phyloP scores from a whole-genome alignment of 2,329 filamentous ascomycete genomes.

The Lecanosticta acicola region DNA sequence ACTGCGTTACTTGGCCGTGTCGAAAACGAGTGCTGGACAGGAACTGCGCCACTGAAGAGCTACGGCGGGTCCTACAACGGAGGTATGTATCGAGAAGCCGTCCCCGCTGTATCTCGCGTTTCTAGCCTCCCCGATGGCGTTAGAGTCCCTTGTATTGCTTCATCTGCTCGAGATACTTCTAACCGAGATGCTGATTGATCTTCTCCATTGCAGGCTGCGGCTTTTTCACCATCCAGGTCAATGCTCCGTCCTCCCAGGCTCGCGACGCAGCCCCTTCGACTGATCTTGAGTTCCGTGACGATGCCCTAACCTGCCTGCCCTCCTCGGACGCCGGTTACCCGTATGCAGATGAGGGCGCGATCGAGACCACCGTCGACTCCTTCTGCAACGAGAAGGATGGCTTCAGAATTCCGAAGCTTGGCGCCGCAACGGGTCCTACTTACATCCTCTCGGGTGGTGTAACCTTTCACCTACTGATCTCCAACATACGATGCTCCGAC shows the following conservation, averaged over 20 bases:
- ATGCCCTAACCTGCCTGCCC: neutral
- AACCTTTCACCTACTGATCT: neutral
- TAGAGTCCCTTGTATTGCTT: too few species aligned
- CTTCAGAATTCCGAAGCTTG: neutral
- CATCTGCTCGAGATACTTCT: too few species aligned
- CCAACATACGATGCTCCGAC: neutral
- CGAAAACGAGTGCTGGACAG: too few species aligned
- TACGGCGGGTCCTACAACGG: too few species aligned
- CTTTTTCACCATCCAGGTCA: neutral
- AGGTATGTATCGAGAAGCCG: too few species aligned
- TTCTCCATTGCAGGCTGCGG: too few species aligned
- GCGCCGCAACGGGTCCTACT: neutral
- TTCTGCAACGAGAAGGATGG: neutral
- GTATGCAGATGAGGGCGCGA: neutral
- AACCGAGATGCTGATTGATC: too few species aligned
- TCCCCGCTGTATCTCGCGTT: too few species aligned
- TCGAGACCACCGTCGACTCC: neutral
- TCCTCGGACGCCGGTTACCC: neutral
- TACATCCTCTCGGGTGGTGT: neutral
- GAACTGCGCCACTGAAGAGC: too few species aligned
- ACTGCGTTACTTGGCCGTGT: too few species aligned
- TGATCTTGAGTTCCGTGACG: neutral
- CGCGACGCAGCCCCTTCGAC: too few species aligned
- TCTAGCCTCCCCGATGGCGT: too few species aligned
- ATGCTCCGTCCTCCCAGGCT: neutral